Base-by-base conservation (phyloP, 179 eudicot genomes). In the Spinacia oleracea region DNA sequence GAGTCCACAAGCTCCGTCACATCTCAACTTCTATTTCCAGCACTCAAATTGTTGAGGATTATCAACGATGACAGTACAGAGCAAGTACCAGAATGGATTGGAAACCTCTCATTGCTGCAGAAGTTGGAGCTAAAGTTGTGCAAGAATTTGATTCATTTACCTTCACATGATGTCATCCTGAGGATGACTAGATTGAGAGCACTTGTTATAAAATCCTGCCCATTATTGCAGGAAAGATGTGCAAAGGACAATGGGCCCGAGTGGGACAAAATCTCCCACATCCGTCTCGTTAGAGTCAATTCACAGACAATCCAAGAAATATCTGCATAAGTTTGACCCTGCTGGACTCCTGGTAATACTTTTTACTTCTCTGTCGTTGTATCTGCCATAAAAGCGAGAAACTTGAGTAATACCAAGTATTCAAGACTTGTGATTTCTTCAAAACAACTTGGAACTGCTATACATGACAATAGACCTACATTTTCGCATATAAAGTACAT, bases 241-340 rank as follows among this genome's bases (percentile, higher is more conserved):
- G 77, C 18, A 42, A 50, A 50, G 70, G 42, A 43, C 7, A 64
- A 79, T 10, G 81, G 72, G 6, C 76, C 77, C 48, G 81, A 79
- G 32, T 79, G 77, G 81, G 46, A 42, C 56, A 79, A 79, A 43
- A 79, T 79, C 64, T 79, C 77, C 43, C 81, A 79, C 51, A 50
- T 79, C 6, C 71, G 72, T 25, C 42, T 63, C 50, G 50, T 79
- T 4, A 73, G 72, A 23, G 55, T 79, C 71, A 79, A 79, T 67
- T 79, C 77, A 25, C 40, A 64, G 55, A 79, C 65, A 25, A 38
- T 72, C 45, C 77, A 79, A 74, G 81, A 79, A 12, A 50, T 35
- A 23, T 51, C 76, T 8, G 43, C 81, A 73, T 73, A 60, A 73
- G 21, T 12, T 32, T 59, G 20, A 62, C 46, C 25, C 34, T 23